Evolutionary conservation across 176 grass and related monocot genomes (phyloP).

Genomic region (Guadua angustifolia): DNA sequence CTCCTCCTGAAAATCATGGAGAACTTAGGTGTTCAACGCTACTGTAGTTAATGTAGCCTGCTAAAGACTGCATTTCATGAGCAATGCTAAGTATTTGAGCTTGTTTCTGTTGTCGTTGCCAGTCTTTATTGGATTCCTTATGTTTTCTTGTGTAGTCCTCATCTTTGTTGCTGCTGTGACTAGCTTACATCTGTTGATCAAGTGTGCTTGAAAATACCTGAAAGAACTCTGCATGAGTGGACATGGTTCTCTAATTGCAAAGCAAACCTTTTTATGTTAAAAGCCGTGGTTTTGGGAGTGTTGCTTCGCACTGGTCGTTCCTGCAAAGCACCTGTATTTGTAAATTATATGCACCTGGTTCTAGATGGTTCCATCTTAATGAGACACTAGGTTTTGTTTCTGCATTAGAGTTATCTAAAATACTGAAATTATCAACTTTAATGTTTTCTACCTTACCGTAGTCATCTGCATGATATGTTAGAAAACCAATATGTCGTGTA

Average conservation of each 20-base stretch:
- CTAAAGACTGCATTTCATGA: not conserved
- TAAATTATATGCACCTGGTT: slow-evolving; percentile 9
- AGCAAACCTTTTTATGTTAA: slow-evolving; percentile 30
- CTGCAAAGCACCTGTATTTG: not conserved
- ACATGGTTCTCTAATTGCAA: not conserved
- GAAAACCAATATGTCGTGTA: not conserved
- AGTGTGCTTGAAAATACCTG: not conserved
- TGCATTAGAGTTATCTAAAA: not conserved
- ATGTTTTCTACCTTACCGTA: slow-evolving; percentile 9
- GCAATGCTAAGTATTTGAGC: not conserved
- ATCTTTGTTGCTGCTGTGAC: not conserved
- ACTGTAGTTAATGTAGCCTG: not conserved
- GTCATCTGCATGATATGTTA: not conserved
- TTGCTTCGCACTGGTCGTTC: slow-evolving; percentile 19
- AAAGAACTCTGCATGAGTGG: slow-evolving; percentile 11
- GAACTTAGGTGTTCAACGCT: not conserved
- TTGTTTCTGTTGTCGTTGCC: not conserved
- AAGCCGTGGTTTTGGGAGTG: not conserved
- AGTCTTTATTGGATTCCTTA: not conserved
- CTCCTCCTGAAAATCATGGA: not conserved
- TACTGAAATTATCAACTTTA: slow-evolving; percentile 15
- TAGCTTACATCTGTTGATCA: slow-evolving; percentile 4
- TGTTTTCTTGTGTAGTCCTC: not conserved
- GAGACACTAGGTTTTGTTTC: not conserved
- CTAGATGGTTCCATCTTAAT: slow-evolving; percentile 24